Base-by-base conservation (phyloP, 2,329 filamentous ascomycete species). In the Paracoccidioides lutzii region DNA sequence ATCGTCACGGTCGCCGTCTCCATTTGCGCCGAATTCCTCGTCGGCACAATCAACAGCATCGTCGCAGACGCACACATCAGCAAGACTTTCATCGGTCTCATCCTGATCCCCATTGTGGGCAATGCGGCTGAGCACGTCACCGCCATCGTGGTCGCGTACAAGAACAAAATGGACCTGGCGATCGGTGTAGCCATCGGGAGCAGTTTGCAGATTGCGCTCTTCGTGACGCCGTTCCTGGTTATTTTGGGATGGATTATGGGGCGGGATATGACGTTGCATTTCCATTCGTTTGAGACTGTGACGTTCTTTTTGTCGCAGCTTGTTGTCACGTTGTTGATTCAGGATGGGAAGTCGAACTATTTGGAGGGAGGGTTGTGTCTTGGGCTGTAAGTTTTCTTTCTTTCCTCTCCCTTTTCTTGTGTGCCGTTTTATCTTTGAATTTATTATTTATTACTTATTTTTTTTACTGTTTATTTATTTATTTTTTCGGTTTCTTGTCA, bases 321-420 rank as follows among this genome's bases (percentile, higher is more conserved):
- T 44, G 84, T 90, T 37, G 85, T 89, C 38, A 87, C 73, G 7
- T 56, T 90, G 82, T 70, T 86, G 2, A 84, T 90, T 45, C 84
- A 88, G 66, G 88, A 91, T 65, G 88, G 88, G 64, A 88, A 87
- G 70, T 88, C 83, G 12, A 93, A 91, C 70, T 91, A 91, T 63
- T 79, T 91, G 28, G 87, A 91, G 69, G 87, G 87, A 46, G 85
- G 85, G 50, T 86, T 91, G 81, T 78, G 83, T 55, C 61, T 79
- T 59, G 77, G 77, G 65, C 74, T 78, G 76, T 78, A 72, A 58
- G 71, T 75, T 52, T 32, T 30, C 38, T 52, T 28, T 35, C 35
- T n/a, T 44, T n/a, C 12, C 43, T 28, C 40, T 44, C 53, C 44
- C n/a, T 37, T 12, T 43, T 38, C 51, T 12, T 57, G n/a, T 14